phyloP scores from a whole-genome alignment of 1,139 yeast genomes.

The Zygoascus sp. region DNA sequence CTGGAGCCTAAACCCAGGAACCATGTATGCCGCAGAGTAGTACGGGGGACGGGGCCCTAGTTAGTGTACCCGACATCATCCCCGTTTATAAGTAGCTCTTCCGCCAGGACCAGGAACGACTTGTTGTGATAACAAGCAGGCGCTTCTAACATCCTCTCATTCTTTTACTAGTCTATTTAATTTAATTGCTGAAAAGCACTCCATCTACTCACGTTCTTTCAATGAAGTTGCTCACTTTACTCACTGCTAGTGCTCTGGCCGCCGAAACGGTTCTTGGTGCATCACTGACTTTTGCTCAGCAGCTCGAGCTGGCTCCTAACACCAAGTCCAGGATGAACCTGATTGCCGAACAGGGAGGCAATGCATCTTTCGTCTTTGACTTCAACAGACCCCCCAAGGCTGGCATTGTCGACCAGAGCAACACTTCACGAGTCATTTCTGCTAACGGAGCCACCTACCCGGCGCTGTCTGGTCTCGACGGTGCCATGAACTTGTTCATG shows the following conservation, averaged over 20 bases:
- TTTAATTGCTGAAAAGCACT: no score
- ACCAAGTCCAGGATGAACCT: conserved; percentile 16
- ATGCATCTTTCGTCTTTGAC: conserved; percentile 24
- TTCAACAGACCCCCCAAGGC: conserved; percentile 22
- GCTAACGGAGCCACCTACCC: conserved; percentile 25
- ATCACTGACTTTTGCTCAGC: conserved; percentile 6
- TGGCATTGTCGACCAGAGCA: conserved; percentile 14
- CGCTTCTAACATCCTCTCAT: background rate
- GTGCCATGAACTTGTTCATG: conserved; percentile 21
- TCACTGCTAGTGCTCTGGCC: background rate
- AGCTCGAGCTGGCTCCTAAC: conserved; percentile 8
- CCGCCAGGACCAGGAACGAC: no score
- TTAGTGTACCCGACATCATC: no score
- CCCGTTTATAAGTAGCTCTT: no score
- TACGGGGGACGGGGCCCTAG: no score
- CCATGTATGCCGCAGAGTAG: no score
- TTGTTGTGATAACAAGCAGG: no score
- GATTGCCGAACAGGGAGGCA: conserved; percentile 20
- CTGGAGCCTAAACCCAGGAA: no score
- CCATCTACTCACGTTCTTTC: background rate
- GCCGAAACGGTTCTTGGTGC: conserved; percentile 21
- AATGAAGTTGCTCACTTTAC: background rate
- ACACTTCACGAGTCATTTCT: conserved; percentile 18
- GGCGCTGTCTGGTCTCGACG: conserved; percentile 21
- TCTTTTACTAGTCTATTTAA: no score